These are phyloP conservation scores for Lavandula angustifolia DNA, from an alignment of 257 asterid species.

Conservation along the genomic window DNA sequence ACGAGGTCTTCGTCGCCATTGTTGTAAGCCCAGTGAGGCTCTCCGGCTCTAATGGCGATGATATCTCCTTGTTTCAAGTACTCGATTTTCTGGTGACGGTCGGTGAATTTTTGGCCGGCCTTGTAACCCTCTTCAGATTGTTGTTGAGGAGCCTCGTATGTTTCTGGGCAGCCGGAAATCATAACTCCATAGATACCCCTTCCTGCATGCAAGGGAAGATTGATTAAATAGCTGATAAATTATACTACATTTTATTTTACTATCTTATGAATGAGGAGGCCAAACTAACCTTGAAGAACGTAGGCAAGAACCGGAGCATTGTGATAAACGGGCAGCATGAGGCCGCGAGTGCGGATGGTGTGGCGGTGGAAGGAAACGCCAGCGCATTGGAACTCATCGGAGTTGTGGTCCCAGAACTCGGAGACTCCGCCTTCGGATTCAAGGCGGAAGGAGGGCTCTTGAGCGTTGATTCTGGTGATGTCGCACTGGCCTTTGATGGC, in stretches of 20 bases:
- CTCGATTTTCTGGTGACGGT: slow-evolving; percentile 53
- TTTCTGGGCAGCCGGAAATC: slow-evolving; percentile 73
- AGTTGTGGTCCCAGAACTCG: slow-evolving; percentile 55
- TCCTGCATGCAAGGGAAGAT: slow-evolving; percentile 38
- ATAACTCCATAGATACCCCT: slow-evolving; percentile 44
- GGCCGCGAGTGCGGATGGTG: slow-evolving; percentile 36
- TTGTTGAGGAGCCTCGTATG: slow-evolving; percentile 54
- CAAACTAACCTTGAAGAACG: slow-evolving; percentile 41
- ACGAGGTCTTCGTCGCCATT: slow-evolving; percentile 55
- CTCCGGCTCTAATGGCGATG: slow-evolving; percentile 52
- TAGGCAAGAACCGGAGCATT: slow-evolving; percentile 54
- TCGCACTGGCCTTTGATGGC: slow-evolving; percentile 45
- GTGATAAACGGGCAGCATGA: slow-evolving; percentile 53
- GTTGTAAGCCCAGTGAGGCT: slow-evolving; percentile 70
- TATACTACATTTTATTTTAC: no score
- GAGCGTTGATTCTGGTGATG: slow-evolving; percentile 45
- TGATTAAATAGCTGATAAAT: no score
- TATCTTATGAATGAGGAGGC: no score
- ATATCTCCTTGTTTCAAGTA: slow-evolving; percentile 50
- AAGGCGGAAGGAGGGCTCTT: slow-evolving; percentile 38
- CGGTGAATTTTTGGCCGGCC: slow-evolving; percentile 38
- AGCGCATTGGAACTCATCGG: slow-evolving; percentile 58
- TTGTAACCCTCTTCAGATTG: background rate
- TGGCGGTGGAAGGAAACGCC: slow-evolving; percentile 60
- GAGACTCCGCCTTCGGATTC: slow-evolving; percentile 60